Conservation (phyloP, 2,329 filamentous ascomycete species). For the Dothideomycetes sp. region DNA sequence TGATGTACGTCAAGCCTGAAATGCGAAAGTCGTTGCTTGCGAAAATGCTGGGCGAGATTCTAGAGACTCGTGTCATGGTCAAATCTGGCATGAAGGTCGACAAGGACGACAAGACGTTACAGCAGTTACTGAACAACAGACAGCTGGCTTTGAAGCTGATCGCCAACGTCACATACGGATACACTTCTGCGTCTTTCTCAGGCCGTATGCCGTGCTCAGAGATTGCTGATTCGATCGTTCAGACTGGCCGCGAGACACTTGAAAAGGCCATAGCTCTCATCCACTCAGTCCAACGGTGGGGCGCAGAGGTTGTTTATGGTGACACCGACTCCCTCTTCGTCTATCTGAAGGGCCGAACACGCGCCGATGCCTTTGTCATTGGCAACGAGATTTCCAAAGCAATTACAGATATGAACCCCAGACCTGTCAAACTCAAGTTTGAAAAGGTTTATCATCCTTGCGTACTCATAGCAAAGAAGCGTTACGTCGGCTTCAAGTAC, state of each 20-base stretch:
- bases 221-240: constrained; percentile 95
- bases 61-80: constrained; percentile 95
- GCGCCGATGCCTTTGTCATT: constrained; percentile 81
- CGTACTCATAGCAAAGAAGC: constrained; percentile 87
- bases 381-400: constrained; percentile 83
- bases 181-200: constrained; percentile 92
- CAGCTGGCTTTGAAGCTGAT: constrained; percentile 91
- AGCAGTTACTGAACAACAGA: constrained; percentile 82
- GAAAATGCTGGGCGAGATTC: constrained; percentile 92
- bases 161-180: constrained; percentile 98
- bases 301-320: constrained; percentile 93
- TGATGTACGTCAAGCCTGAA: constrained; percentile 82
- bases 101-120: constrained; percentile 75
- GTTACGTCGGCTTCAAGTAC: constrained; percentile 97
- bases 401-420: constrained; percentile 81
- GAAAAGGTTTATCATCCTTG: constrained; percentile 98
- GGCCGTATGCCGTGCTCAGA: constrained; percentile 97
- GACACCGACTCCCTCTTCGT: constrained; percentile 95
- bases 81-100: constrained; percentile 94
- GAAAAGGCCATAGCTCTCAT: constrained; percentile 90
- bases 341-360: constrained; percentile 74
- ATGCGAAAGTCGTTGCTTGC: constrained; percentile 84
- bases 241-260: constrained; percentile 86
- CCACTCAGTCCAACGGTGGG: constrained; percentile 78
- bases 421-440: constrained; percentile 90